Percentiles rank a stretch among this genome's conserved stretches.
phyloP scores from a whole-genome alignment of 257 asterid genomes.

The Marsdenia floribunda region DNA sequence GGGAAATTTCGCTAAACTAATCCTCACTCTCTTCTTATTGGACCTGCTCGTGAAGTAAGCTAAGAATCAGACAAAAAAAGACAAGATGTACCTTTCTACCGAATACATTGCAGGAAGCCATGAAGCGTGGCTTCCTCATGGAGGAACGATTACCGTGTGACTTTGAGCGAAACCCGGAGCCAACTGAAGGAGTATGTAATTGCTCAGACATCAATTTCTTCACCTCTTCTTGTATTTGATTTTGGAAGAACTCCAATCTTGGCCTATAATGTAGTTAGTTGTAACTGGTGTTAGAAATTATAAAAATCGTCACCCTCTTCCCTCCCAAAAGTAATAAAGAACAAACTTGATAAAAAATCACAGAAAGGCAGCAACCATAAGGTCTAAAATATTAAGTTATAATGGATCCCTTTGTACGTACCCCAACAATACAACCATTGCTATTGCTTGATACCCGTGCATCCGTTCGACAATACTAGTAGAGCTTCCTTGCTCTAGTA shows the following conservation, averaged over 20 bases:
- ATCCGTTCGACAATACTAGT: slow-evolving; percentile 55
- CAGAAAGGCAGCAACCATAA: slow-evolving; percentile 4
- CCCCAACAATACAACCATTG: slow-evolving; percentile 87
- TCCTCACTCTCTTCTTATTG: neutral
- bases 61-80: neutral
- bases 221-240: slow-evolving; percentile 73
- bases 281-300: neutral
- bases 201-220: slow-evolving; percentile 77
- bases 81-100: slow-evolving; percentile 63
- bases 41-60: neutral
- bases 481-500: slow-evolving; percentile 59
- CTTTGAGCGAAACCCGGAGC: slow-evolving; percentile 22
- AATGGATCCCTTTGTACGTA: slow-evolving; percentile 20
- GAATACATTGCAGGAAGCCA: slow-evolving; percentile 80
- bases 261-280: slow-evolving; percentile 47
- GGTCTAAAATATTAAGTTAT: neutral
- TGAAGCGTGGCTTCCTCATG: slow-evolving; percentile 44
- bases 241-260: slow-evolving; percentile 60
- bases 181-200: slow-evolving; percentile 47
- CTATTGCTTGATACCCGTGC: slow-evolving; percentile 76
- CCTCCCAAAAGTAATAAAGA: slow-evolving; percentile 1
- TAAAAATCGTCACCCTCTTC: slow-evolving; percentile 7
- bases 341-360: neutral
- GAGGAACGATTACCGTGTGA: slow-evolving; percentile 12
- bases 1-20: neutral